phyloP scores from a whole-genome alignment of 768 basidiomycete genomes.

The Mycena capillaripes region DNA sequence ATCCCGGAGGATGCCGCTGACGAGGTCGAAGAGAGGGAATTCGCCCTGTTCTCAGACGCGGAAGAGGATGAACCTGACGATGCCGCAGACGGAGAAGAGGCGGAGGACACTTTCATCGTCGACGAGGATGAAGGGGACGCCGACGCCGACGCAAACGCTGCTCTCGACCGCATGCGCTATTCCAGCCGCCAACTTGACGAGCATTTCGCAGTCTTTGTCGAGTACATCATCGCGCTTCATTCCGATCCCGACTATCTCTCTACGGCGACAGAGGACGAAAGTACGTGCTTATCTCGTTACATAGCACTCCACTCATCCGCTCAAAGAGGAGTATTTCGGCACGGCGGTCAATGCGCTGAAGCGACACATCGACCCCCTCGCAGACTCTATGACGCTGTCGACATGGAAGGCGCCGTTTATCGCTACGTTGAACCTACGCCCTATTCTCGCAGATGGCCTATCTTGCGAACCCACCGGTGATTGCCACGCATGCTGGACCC shows the following conservation, averaged over 20 bases:
- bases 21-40: slow-evolving; percentile 27
- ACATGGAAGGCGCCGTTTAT: slow-evolving; percentile 37
- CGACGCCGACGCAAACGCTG: slow-evolving; percentile 31
- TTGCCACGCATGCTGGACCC: slow-evolving; percentile 36
- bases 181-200: slow-evolving; percentile 33
- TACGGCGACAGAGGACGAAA: slow-evolving; percentile 30
- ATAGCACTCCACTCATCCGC: not conserved
- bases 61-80: slow-evolving; percentile 25
- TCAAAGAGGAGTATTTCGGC: slow-evolving; percentile 27
- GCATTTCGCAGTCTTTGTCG: slow-evolving; percentile 34
- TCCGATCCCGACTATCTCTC: slow-evolving; percentile 30
- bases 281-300: slow-evolving; percentile 1
- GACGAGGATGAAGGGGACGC: slow-evolving; percentile 26
- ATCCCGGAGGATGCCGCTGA: slow-evolving; percentile 15
- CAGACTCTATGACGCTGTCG: slow-evolving; percentile 30
- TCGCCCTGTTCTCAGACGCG: slow-evolving; percentile 29
- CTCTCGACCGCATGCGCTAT: slow-evolving; percentile 34
- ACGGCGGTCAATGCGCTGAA: slow-evolving; percentile 30
- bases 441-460: slow-evolving; percentile 25
- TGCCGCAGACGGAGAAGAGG: slow-evolving; percentile 11
- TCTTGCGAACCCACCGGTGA: slow-evolving; percentile 18
- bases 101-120: slow-evolving; percentile 31
- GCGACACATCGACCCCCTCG: slow-evolving; percentile 31
- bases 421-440: slow-evolving; percentile 32
- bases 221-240: slow-evolving; percentile 32